Percentiles rank a stretch among this genome's conserved stretches.
Conservation (phyloP, 768 basidiomycete species). For the Roridomyces roridus region DNA sequence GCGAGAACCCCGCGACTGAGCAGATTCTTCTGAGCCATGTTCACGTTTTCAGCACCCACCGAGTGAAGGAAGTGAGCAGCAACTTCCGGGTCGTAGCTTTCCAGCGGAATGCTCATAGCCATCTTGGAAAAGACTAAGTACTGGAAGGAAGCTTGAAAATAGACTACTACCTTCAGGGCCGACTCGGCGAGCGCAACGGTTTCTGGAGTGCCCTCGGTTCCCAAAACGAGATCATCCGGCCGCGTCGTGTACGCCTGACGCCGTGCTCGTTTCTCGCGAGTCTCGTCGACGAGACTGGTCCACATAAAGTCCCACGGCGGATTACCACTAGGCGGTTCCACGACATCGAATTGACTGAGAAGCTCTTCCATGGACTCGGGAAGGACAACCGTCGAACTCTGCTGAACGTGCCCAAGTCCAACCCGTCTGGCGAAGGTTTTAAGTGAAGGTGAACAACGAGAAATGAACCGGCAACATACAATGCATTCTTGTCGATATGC, state of each 20-base stretch:
- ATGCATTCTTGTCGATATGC: constrained; percentile 83
- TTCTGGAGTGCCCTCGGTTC: constrained; percentile 40
- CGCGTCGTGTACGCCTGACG: constrained; percentile 59
- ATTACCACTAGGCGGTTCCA: constrained; percentile 45
- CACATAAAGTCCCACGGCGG: constrained; percentile 79
- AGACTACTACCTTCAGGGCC: constrained; percentile 64
- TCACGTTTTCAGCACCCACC: constrained; percentile 62
- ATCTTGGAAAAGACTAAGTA: constrained; percentile 72
- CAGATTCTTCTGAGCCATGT: constrained; percentile 62
- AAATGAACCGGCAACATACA: constrained; percentile 60
- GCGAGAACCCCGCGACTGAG: constrained; percentile 70
- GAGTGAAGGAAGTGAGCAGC: constrained; percentile 63
- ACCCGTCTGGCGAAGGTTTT: constrained; percentile 55
- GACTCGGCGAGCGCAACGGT: constrained; percentile 64
- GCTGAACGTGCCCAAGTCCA: constrained; percentile 57
- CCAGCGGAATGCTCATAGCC: constrained; percentile 75
- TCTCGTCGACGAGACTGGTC: constrained; percentile 74
- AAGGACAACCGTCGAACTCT: constrained; percentile 41
- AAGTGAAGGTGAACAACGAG: constrained; percentile 20
- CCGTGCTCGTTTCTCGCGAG: constrained; percentile 72
- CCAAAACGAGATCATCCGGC: constrained; percentile 43
- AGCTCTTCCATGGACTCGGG: constrained; percentile 53
- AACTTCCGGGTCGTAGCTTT: constrained; percentile 65
- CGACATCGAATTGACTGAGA: constrained; percentile 53
- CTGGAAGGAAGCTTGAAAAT: too few species aligned